A percentile compares a stretch with the other conserved stretches of the same genome.
Conservation (phyloP, 768 basidiomycete species). For the Boletus rubroflammeus region DNA sequence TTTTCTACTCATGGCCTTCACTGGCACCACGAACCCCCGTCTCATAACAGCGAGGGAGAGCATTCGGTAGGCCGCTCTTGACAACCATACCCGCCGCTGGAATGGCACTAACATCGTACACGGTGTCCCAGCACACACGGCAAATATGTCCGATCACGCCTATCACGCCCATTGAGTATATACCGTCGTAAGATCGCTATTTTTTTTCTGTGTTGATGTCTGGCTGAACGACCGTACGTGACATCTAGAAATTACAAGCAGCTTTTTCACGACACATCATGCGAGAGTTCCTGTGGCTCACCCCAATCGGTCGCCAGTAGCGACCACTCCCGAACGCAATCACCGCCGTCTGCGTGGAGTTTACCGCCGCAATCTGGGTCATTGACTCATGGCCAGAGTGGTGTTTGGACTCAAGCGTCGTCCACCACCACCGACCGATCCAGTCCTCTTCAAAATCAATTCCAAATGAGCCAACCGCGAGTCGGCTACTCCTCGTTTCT, state of each 20-base stretch:
- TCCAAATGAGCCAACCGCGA: constrained; percentile 44
- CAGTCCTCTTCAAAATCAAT: constrained; percentile 34
- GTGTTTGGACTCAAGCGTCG: constrained; percentile 28
- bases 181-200: constrained; percentile 27
- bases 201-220: constrained; percentile 3
- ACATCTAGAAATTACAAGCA: constrained; percentile 30
- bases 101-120: constrained; percentile 12
- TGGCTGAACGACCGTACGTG: constrained; percentile 10
- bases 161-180: constrained; percentile 34
- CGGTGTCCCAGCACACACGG: constrained; percentile 22
- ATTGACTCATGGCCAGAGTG: constrained; percentile 21
- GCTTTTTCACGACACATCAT: constrained; percentile 31
- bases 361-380: constrained; percentile 37
- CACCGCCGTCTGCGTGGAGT: constrained; percentile 43
- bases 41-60: constrained; percentile 27
- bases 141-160: constrained; percentile 35
- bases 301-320: constrained; percentile 37
- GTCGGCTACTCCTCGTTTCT: constrained; percentile 59
- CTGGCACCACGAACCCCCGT: constrained; percentile 21
- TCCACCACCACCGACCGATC: constrained; percentile 29
- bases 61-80: constrained; percentile 23
- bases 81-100: neutral
- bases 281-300: constrained; percentile 29
- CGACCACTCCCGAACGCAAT: constrained; percentile 45
- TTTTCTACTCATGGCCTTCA: constrained; percentile 31